phyloP scores from a whole-genome alignment of 768 basidiomycete genomes.

The Hypholoma sublateritium region DNA sequence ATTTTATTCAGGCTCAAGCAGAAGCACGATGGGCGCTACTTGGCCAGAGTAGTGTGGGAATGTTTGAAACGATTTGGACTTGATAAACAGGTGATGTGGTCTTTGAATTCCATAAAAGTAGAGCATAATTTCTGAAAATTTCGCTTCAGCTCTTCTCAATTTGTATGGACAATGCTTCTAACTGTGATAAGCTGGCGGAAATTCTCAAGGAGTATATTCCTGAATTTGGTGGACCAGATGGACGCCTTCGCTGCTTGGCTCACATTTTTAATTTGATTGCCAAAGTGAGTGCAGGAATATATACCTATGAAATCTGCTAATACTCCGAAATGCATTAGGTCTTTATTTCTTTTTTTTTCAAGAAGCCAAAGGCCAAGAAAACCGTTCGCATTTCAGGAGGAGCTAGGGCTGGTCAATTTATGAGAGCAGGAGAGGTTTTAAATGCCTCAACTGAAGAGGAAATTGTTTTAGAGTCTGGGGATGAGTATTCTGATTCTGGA shows the following conservation, averaged over 20 bases:
- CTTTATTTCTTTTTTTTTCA: no score
- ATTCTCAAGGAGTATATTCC: constrained; percentile 19
- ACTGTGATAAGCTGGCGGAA: constrained; percentile 26
- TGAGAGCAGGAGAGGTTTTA: background rate
- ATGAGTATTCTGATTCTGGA: background rate
- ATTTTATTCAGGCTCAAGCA: constrained; percentile 21
- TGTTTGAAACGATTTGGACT: constrained; percentile 27
- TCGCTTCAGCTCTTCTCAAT: constrained; percentile 24
- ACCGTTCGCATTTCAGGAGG: background rate
- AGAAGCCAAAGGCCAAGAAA: constrained; percentile 8
- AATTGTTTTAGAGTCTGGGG: background rate
- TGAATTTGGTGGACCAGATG: constrained; percentile 13
- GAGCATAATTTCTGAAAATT: constrained; percentile 1
- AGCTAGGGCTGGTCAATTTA: constrained; percentile 11
- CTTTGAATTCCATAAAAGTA: background rate
- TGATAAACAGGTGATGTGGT: constrained; percentile 21
- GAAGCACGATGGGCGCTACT: constrained; percentile 26
- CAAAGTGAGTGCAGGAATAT: constrained; percentile 27
- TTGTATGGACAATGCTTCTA: constrained; percentile 32
- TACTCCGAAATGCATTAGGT: no score
- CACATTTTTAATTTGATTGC: constrained; percentile 33
- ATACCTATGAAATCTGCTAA: constrained; percentile 26
- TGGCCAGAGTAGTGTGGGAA: constrained; percentile 23
- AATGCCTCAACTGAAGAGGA: constrained; percentile 5
- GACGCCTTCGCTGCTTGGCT: constrained; percentile 24